phyloP scores from a whole-genome alignment of 108 stramenopile genomes.

The Skeletonema tropicum region DNA sequence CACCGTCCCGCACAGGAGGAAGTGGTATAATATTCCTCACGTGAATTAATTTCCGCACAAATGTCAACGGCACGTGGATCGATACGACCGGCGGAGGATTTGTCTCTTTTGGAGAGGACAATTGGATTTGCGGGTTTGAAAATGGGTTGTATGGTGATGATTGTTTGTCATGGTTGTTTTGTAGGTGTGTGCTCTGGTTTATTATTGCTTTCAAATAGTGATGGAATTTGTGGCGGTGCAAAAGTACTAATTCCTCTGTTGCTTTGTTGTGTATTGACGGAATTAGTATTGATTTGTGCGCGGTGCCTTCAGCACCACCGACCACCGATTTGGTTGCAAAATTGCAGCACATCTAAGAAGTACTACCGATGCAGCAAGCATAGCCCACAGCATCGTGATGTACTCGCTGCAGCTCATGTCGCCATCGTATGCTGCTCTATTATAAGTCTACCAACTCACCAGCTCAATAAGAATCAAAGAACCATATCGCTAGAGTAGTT shows the following conservation, averaged over 20 bases:
- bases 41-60: slow-evolving; percentile 76
- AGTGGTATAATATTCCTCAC: slow-evolving; percentile 71
- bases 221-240: background rate
- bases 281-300: background rate
- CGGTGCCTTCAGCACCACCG: background rate
- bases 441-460: no score
- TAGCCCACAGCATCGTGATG: no score
- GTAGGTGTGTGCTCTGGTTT: background rate
- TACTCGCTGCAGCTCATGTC: no score
- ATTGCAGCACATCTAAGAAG: no score
- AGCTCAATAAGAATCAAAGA: no score
- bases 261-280: no score
- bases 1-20: slow-evolving; percentile 81
- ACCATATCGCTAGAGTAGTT: no score
- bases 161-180: background rate
- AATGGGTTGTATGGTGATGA: slow-evolving; percentile 36
- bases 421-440: no score
- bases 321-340: no score
- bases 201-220: no score
- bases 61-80: slow-evolving; percentile 85
- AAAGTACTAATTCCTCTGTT: no score
- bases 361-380: no score
- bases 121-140: slow-evolving; percentile 72
- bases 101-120: slow-evolving; percentile 83
- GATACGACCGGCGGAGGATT: slow-evolving; percentile 82